Conservation (phyloP, 108 stramenopile species). For the Hondaea fermentalgiana region DNA sequence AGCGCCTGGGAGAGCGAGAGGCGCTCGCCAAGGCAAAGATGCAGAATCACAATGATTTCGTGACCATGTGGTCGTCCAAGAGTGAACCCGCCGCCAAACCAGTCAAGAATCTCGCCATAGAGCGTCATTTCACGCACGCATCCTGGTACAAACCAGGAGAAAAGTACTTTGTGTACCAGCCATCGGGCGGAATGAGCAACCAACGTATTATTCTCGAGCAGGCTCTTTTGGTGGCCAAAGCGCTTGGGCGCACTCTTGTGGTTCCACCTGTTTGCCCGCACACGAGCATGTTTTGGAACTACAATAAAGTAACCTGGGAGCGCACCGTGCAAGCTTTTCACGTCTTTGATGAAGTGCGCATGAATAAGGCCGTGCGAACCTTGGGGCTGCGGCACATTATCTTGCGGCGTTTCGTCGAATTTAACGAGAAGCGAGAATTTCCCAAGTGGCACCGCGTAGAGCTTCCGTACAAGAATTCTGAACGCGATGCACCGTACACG, state of each 20-base stretch:
- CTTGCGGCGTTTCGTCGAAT: neutral
- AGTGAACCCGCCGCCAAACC: neutral
- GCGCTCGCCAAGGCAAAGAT: neutral
- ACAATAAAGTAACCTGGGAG: neutral
- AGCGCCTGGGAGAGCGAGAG: neutral
- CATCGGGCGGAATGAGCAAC: neutral
- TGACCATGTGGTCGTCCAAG: neutral
- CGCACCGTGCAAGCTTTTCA: neutral
- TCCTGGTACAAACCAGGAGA: neutral
- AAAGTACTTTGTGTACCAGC: constrained; percentile 13
- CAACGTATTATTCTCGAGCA: constrained; percentile 10
- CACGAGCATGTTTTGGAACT: constrained; percentile 16
- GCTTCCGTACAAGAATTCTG: neutral
- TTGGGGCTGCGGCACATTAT: neutral
- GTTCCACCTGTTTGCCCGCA: neutral
- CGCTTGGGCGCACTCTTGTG: neutral
- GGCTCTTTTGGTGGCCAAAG: neutral
- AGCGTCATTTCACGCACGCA: neutral
- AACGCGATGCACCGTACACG: neutral
- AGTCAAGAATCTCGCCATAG: neutral
- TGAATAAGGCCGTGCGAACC: neutral
- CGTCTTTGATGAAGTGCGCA: neutral
- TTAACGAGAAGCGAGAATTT: neutral
- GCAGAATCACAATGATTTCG: neutral
- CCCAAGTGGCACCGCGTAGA: constrained; percentile 4